Conservation (phyloP, 2,329 filamentous ascomycete species). For the Dothistroma pini region DNA sequence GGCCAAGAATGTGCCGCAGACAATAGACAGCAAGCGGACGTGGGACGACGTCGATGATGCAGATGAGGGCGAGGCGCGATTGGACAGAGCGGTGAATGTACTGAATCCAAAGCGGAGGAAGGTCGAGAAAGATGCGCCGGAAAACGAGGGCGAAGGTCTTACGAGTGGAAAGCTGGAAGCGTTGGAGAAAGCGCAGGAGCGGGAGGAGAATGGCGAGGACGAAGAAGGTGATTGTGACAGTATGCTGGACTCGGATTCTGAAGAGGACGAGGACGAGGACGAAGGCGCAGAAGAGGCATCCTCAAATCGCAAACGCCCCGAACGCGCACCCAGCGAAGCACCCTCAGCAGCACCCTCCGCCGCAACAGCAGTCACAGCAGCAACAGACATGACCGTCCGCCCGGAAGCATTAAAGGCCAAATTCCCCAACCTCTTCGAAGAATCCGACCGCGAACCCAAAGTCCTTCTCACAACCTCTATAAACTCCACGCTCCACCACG, state of each 20-base stretch:
- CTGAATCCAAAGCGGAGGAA: conserved; percentile 45
- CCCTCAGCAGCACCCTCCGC: conserved; percentile 39
- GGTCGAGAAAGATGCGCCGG: conserved; percentile 31
- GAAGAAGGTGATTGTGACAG: conserved; percentile 63
- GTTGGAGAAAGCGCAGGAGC: conserved; percentile 17
- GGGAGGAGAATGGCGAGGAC: conserved; percentile 21
- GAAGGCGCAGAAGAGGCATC: conserved; percentile 31
- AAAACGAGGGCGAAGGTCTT: conserved; percentile 11
- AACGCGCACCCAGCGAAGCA: conserved; percentile 40
- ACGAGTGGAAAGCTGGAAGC: conserved; percentile 13
- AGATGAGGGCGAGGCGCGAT: conserved; percentile 37
- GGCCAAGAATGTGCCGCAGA: conserved; percentile 72
- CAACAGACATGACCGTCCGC: conserved; percentile 56
- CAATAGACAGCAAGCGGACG: conserved; percentile 80
- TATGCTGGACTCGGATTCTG: conserved; percentile 60
- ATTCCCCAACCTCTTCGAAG: conserved; percentile 59
- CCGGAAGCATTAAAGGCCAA: conserved; percentile 59
- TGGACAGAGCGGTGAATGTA: conserved; percentile 46
- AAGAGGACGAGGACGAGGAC: conserved; percentile 50
- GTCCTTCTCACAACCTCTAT: conserved; percentile 88
- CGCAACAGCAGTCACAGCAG: conserved; percentile 39
- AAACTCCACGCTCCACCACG: conserved; percentile 80
- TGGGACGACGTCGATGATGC: conserved; percentile 63
- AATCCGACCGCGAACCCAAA: conserved; percentile 61
- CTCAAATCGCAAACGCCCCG: conserved; percentile 21